A percentile compares a stretch with the other conserved stretches of the same genome.
These are phyloP conservation scores for Fusarium penzigii DNA, from an alignment of 2,329 filamentous ascomycete species.

Conservation along the genomic window DNA sequence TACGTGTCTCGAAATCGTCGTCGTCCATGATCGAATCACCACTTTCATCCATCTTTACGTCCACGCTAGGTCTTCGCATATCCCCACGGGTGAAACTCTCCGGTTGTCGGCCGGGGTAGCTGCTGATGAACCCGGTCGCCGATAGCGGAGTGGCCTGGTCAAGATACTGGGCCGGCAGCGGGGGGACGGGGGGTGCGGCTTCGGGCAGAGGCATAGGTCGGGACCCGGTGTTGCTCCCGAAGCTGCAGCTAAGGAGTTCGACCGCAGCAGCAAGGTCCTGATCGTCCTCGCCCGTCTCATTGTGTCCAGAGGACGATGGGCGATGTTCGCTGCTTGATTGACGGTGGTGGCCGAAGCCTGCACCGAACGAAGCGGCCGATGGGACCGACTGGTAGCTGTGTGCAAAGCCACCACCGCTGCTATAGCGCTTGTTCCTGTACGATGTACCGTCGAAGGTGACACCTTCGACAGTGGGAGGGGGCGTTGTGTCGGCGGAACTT, in stretches of 20 bases:
- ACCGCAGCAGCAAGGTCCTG: slow-evolving; percentile 87
- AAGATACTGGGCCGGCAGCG: slow-evolving; percentile 78
- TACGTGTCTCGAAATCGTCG: slow-evolving; percentile 63
- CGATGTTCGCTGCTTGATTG: slow-evolving; percentile 75
- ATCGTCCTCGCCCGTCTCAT: slow-evolving; percentile 76
- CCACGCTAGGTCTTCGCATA: slow-evolving; percentile 50
- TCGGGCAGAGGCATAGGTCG: slow-evolving; percentile 63
- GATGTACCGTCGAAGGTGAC: slow-evolving; percentile 54
- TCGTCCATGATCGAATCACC: slow-evolving; percentile 66
- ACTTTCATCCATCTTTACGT: slow-evolving; percentile 69
- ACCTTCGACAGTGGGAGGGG: slow-evolving; percentile 75
- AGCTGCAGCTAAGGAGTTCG: slow-evolving; percentile 87
- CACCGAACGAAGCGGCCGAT: slow-evolving; percentile 52
- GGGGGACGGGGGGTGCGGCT: slow-evolving; percentile 85
- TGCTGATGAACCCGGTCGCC: slow-evolving; percentile 64
- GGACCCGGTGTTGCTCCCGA: slow-evolving; percentile 72
- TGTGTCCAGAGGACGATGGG: slow-evolving; percentile 77
- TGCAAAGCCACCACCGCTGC: slow-evolving; percentile 60
- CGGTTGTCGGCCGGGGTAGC: slow-evolving; percentile 60
- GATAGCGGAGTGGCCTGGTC: slow-evolving; percentile 59
- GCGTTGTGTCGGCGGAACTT: slow-evolving; percentile 91
- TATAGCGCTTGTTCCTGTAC: slow-evolving; percentile 61
- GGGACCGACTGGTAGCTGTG: slow-evolving; percentile 78
- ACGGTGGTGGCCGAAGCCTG: slow-evolving; percentile 61
- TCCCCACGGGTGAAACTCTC: slow-evolving; percentile 67